A percentile compares a stretch with the other conserved stretches of the same genome.
These are phyloP conservation scores for Sabuloglossum arenarium DNA, from an alignment of 495 filamentous ascomycete species.

Conservation along the genomic window DNA sequence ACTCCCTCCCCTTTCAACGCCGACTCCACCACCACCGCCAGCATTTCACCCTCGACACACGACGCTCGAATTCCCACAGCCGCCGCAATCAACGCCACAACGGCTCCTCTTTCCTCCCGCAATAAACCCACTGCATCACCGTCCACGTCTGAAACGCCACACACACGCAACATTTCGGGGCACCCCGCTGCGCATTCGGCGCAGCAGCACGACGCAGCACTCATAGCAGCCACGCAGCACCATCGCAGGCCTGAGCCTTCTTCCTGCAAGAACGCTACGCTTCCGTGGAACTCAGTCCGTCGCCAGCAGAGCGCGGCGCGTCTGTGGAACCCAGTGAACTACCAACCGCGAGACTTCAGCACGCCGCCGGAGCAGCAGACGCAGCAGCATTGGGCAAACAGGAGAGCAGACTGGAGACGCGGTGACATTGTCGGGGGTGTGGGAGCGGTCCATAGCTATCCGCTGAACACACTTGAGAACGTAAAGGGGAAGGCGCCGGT, in stretches of 20 bases:
- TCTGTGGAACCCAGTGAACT: conserved; percentile 5
- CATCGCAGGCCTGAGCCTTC: neutral
- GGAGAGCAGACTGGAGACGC: neutral
- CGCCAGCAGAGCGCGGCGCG: conserved; percentile 1
- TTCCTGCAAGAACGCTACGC: neutral
- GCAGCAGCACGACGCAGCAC: neutral
- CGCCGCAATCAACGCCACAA: neutral
- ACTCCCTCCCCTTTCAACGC: neutral
- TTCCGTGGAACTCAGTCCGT: neutral
- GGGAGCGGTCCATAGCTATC: neutral
- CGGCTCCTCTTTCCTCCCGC: neutral
- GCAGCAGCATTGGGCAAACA: neutral
- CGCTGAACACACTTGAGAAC: neutral
- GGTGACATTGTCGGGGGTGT: neutral
- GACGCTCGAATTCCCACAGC: neutral
- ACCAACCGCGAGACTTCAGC: conserved; percentile 3
- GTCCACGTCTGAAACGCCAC: neutral
- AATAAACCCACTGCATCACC: conserved; percentile 1
- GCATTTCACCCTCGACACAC: neutral
- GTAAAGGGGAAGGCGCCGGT: neutral
- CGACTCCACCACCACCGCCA: neutral
- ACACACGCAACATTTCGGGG: neutral
- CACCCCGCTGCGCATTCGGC: neutral
- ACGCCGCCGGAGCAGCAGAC: neutral
- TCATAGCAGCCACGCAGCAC: neutral